These are phyloP conservation scores for Solanum pimpinellifolium DNA, from an alignment of 257 asterid genomes.

Conservation along the genomic window DNA sequence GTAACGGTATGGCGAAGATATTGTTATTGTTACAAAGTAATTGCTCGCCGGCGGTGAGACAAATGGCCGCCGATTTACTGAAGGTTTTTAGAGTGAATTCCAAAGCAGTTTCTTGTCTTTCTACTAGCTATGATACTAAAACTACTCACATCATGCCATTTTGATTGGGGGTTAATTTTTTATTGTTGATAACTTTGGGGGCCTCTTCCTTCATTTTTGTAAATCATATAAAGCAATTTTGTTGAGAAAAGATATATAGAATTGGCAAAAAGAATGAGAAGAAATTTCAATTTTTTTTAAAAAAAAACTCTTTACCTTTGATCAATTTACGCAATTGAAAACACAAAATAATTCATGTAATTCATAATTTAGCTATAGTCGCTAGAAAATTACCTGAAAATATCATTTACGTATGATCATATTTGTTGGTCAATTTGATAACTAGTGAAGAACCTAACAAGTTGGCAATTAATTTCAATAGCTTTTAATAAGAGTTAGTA, in stretches of 20 bases:
- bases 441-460: background rate
- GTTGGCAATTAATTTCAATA: background rate
- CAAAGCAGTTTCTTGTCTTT: slow-evolving; percentile 25
- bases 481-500: background rate
- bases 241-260: slow-evolving; percentile 10
- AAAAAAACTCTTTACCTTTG: background rate
- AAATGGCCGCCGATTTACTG: slow-evolving; percentile 68
- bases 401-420: background rate
- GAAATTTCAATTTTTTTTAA: background rate
- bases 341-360: too few relatives aligned
- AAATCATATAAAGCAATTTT: slow-evolving; percentile 34
- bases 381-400: too few relatives aligned
- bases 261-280: background rate
- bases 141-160: slow-evolving; percentile 88
- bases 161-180: slow-evolving; percentile 14
- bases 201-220: slow-evolving; percentile 1
- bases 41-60: slow-evolving; percentile 60
- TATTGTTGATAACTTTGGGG: background rate
- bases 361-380: too few relatives aligned
- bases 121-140: slow-evolving; percentile 54
- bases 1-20: slow-evolving; percentile 63
- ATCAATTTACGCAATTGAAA: background rate
- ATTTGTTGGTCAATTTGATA: background rate
- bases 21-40: slow-evolving; percentile 63
- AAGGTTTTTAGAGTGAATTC: slow-evolving; percentile 43